These are phyloP conservation scores for Ustilago loliicola DNA, from an alignment of 1,284 basidiomycete genomes.

Conservation along the genomic window DNA sequence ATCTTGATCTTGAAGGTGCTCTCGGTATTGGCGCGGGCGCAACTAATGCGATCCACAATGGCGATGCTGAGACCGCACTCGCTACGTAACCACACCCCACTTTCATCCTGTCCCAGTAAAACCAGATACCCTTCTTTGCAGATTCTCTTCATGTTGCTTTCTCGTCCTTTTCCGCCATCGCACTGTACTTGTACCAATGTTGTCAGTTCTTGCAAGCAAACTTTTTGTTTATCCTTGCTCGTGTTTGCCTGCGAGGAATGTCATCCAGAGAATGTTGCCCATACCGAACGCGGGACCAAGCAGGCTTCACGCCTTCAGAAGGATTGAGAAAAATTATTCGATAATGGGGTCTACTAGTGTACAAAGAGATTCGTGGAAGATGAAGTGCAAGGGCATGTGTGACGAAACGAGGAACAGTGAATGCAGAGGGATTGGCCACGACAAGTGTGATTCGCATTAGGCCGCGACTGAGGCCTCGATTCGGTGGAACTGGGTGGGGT, in stretches of 20 bases:
- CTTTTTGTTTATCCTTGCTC: not conserved
- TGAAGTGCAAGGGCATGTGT: not conserved
- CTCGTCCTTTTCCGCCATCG: conserved; percentile 7
- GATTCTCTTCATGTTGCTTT: not conserved
- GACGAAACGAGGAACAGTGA: conserved; percentile 1
- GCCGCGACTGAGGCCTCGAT: conserved; percentile 43
- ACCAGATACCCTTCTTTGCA: conserved; percentile 19
- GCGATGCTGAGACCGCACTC: conserved; percentile 20
- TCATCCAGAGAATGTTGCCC: not conserved
- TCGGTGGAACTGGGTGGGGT: conserved; percentile 69
- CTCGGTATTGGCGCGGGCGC: conserved; percentile 29
- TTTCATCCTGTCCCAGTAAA: not conserved
- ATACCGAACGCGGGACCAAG: not conserved
- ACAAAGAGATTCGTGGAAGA: conserved; percentile 13
- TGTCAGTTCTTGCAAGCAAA: conserved; percentile 18
- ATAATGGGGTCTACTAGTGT: conserved; percentile 14
- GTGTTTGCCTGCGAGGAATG: not conserved
- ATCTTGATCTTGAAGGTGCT: conserved; percentile 53
- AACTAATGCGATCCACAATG: conserved; percentile 8
- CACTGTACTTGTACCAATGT: conserved; percentile 21
- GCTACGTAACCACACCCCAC: conserved; percentile 12
- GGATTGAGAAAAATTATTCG: not conserved
- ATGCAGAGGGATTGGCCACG: conserved; percentile 5
- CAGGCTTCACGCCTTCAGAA: not conserved
- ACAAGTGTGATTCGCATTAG: not conserved